A percentile compares a stretch with the other conserved stretches of the same genome.
Conservation (phyloP, 306 rosid species). For the Psophocarpus tetragonolobus region DNA sequence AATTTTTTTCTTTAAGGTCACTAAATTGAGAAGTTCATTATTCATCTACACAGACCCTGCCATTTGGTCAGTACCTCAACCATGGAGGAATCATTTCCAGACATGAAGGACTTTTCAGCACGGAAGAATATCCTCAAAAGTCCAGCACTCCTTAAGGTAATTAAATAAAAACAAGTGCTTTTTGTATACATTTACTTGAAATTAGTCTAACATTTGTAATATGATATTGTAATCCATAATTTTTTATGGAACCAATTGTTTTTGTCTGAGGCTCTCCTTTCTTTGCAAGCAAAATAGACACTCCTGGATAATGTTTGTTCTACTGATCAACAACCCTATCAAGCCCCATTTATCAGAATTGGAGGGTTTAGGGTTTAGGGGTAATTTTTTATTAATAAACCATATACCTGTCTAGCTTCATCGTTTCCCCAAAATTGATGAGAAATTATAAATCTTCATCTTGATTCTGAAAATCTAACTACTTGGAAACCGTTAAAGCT, state of each 20-base stretch:
- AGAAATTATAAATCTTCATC: neutral
- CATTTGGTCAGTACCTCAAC: neutral
- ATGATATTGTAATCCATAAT: no score
- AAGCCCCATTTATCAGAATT: no score
- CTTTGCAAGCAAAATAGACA: no score
- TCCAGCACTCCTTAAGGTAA: constrained; percentile 44
- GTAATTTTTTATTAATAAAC: no score
- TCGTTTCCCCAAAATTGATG: neutral
- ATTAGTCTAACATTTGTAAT: neutral
- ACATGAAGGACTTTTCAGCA: neutral
- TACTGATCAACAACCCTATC: no score
- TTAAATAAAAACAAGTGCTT: neutral
- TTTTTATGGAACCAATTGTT: no score
- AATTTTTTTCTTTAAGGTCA: no score
- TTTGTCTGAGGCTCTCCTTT: no score
- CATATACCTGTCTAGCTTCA: no score
- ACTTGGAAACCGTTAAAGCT: neutral
- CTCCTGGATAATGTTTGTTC: no score
- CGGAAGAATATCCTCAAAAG: constrained; percentile 36
- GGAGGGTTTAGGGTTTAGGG: no score
- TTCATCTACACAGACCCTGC: neutral
- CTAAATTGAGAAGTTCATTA: neutral
- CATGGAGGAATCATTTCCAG: neutral
- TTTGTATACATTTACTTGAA: neutral
- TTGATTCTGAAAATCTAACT: neutral